phyloP scores from a whole-genome alignment of 2,329 filamentous ascomycete genomes.

The Remersonia thermophila region DNA sequence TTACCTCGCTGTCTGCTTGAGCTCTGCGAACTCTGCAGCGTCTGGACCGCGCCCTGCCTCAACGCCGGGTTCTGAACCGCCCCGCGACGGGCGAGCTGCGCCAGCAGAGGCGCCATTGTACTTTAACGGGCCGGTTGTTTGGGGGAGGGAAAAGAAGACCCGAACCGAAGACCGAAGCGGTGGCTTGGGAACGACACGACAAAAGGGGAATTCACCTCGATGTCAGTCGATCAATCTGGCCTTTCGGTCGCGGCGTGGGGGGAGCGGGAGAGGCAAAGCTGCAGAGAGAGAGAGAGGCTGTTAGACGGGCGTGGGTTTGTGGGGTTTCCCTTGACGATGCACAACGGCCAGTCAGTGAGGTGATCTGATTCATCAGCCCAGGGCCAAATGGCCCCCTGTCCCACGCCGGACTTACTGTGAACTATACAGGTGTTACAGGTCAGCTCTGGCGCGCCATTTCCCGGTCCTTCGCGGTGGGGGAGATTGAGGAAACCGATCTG shows the following conservation, averaged over 20 bases:
- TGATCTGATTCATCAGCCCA: too few relatives aligned
- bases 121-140: too few relatives aligned
- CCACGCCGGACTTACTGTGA: too few relatives aligned
- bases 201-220: too few relatives aligned
- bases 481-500: not conserved
- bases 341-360: not conserved
- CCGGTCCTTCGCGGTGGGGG: not conserved
- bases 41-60: slow-evolving; percentile 1
- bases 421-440: too few relatives aligned
- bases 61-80: slow-evolving; percentile 9
- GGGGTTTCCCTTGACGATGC: too few relatives aligned
- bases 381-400: too few relatives aligned
- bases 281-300: not conserved
- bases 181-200: too few relatives aligned
- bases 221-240: not conserved
- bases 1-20: slow-evolving; percentile 8
- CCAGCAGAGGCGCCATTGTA: slow-evolving; percentile 11
- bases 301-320: not conserved
- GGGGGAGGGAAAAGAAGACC: not conserved
- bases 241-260: too few relatives aligned
- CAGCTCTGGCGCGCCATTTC: not conserved
- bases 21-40: slow-evolving; percentile 7
- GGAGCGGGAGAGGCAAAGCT: not conserved
- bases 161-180: too few relatives aligned
- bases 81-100: slow-evolving; percentile 10